Evolutionary conservation across 225 moss, liverwort and hornwort genomes (phyloP).

Genomic region (Pseudoscleropodium purum): DNA sequence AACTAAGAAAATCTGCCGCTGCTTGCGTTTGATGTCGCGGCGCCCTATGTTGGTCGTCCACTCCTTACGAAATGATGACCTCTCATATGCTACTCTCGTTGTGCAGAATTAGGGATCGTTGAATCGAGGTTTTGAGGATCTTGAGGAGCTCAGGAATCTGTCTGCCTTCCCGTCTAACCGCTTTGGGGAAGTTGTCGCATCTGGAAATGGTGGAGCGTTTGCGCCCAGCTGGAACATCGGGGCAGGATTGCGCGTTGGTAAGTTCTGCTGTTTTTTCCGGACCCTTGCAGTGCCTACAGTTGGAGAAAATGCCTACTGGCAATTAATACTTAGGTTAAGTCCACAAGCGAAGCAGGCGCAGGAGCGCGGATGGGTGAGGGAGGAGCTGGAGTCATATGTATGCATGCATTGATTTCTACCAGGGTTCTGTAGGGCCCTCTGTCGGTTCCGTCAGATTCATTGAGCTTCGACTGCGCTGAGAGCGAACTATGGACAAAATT

Average conservation of each 20-base stretch:
- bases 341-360: not conserved
- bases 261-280: not conserved
- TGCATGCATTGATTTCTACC: not conserved
- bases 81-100: not conserved
- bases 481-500: not conserved
- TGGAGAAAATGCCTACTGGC: constrained; percentile 2
- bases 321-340: not conserved
- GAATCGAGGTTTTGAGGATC: not conserved
- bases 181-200: not conserved
- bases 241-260: not conserved
- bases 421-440: too few species aligned
- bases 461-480: not conserved
- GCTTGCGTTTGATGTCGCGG: not conserved
- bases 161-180: not conserved
- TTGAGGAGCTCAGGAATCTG: not conserved
- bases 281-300: not conserved
- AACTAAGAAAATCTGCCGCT: too few species aligned
- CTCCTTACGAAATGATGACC: not conserved
- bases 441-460: not conserved
- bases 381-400: not conserved
- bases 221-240: not conserved
- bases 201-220: not conserved
- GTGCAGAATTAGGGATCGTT: constrained; percentile 5
- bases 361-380: not conserved
- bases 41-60: not conserved